These are phyloP conservation scores for Microcera coccophila DNA, from an alignment of 2,329 filamentous ascomycete species.

Conservation along the genomic window DNA sequence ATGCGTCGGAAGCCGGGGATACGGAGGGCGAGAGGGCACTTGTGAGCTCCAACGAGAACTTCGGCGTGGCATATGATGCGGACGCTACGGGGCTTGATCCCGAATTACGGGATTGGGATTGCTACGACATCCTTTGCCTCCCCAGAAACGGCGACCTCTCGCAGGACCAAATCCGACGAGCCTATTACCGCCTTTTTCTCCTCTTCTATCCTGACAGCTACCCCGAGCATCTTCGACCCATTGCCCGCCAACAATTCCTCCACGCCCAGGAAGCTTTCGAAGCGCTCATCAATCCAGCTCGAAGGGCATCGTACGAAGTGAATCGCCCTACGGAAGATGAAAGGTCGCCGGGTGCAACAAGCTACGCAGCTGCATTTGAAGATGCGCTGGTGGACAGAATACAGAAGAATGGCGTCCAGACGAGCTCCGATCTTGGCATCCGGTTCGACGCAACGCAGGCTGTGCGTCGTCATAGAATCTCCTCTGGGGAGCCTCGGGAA, in stretches of 20 bases:
- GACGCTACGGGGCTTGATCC: constrained; percentile 1
- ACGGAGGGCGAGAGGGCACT: constrained; percentile 14
- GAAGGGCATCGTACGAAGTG: constrained; percentile 41
- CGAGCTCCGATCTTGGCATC: constrained; percentile 37
- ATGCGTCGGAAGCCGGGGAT: constrained; percentile 22
- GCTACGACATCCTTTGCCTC: constrained; percentile 45
- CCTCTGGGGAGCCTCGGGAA: constrained; percentile 5
- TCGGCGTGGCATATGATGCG: constrained; percentile 5
- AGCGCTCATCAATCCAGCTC: constrained; percentile 42
- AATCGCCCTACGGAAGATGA: constrained; percentile 21
- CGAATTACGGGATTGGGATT: constrained; percentile 28
- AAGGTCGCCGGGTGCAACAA: constrained; percentile 14
- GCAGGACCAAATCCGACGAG: constrained; percentile 37
- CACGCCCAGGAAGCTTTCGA: constrained; percentile 44
- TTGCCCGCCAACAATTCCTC: constrained; percentile 40
- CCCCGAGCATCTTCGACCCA: constrained; percentile 35
- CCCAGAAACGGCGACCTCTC: constrained; percentile 28
- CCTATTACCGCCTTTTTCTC: constrained; percentile 43
- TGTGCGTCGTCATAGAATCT: background rate
- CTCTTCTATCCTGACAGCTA: constrained; percentile 44
- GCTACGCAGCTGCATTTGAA: constrained; percentile 17
- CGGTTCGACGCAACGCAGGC: constrained; percentile 32
- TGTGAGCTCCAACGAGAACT: constrained; percentile 12
- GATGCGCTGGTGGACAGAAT: constrained; percentile 19
- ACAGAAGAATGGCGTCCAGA: constrained; percentile 22